These are phyloP conservation scores for Physocladia obscura DNA, from an alignment of 192 early-diverging fungal species.

Conservation along the genomic window DNA sequence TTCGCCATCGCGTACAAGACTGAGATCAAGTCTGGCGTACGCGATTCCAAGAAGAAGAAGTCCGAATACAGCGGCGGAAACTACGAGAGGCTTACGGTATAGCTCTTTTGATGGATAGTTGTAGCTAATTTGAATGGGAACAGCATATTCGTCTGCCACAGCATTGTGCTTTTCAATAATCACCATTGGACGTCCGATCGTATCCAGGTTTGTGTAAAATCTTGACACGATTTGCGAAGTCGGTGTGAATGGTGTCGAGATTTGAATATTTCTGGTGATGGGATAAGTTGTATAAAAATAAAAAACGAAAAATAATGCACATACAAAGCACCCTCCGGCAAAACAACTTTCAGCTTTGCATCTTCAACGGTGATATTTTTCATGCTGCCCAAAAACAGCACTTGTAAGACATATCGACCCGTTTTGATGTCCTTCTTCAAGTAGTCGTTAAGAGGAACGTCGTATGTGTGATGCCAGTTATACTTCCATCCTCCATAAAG, in stretches of 20 bases:
- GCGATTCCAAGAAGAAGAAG: constrained; percentile 42
- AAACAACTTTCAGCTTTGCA: constrained; percentile 68
- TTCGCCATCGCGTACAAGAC: constrained; percentile 26
- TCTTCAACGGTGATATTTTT: constrained; percentile 63
- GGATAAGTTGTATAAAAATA: too few relatives aligned
- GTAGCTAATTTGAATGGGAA: constrained; percentile 43
- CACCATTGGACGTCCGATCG: constrained; percentile 81
- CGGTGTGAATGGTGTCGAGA: constrained; percentile 61
- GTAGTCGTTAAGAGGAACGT: constrained; percentile 66
- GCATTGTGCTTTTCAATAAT: constrained; percentile 63
- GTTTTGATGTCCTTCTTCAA: constrained; percentile 51
- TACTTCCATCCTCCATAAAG: constrained; percentile 97
- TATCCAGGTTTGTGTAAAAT: constrained; percentile 84
- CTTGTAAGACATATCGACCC: constrained; percentile 61
- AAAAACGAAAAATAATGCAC: constrained; percentile 21
- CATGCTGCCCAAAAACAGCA: constrained; percentile 70
- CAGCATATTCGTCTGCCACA: constrained; percentile 69
- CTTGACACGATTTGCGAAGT: constrained; percentile 52
- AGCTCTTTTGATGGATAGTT: constrained; percentile 32
- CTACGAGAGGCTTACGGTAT: constrained; percentile 48
- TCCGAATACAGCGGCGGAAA: constrained; percentile 35
- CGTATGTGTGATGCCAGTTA: constrained; percentile 92
- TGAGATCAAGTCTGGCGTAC: constrained; percentile 45
- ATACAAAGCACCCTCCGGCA: constrained; percentile 90
- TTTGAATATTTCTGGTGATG: constrained; percentile 62